phyloP scores from a whole-genome alignment of 2,329 filamentous ascomycete genomes.

The Calonectria montana region DNA sequence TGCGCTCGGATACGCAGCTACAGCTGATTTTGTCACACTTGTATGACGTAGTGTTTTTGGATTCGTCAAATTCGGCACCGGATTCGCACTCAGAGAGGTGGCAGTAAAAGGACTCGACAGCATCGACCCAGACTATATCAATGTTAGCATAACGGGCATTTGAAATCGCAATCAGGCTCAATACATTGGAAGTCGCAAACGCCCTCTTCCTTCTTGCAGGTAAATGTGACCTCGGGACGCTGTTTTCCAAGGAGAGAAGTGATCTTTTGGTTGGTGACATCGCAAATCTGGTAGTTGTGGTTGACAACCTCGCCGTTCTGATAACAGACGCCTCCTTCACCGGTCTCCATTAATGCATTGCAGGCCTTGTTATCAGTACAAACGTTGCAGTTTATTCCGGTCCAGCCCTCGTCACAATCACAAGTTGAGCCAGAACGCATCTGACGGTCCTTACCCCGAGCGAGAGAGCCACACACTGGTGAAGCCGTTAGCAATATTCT shows the following conservation, averaged over 20 bases:
- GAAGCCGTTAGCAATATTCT: slow-evolving; percentile 22
- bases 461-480: slow-evolving; percentile 84
- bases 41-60: slow-evolving; percentile 85
- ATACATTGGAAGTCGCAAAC: slow-evolving; percentile 96
- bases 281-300: slow-evolving; percentile 97
- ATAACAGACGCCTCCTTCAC: slow-evolving; percentile 89
- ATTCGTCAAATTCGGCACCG: slow-evolving; percentile 73
- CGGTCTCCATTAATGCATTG: slow-evolving; percentile 85
- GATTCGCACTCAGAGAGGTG: slow-evolving; percentile 85
- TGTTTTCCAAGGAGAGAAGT: slow-evolving; percentile 84
- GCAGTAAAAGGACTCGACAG: slow-evolving; percentile 96
- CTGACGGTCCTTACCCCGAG: slow-evolving; percentile 81
- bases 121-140: slow-evolving; percentile 87
- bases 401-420: slow-evolving; percentile 93
- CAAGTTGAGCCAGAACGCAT: slow-evolving; percentile 79
- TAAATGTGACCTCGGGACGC: slow-evolving; percentile 94
- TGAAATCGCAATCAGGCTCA: background rate
- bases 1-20: slow-evolving; percentile 87
- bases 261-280: slow-evolving; percentile 97
- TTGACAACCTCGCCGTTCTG: slow-evolving; percentile 90
- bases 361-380: slow-evolving; percentile 88
- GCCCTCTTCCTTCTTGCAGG: slow-evolving; percentile 78
- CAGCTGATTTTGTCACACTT: slow-evolving; percentile 87
- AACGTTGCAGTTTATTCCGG: slow-evolving; percentile 97
- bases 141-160: slow-evolving; percentile 20